These are phyloP conservation scores for Petrea volubilis DNA, from an alignment of 257 asterid species.

Conservation along the genomic window DNA sequence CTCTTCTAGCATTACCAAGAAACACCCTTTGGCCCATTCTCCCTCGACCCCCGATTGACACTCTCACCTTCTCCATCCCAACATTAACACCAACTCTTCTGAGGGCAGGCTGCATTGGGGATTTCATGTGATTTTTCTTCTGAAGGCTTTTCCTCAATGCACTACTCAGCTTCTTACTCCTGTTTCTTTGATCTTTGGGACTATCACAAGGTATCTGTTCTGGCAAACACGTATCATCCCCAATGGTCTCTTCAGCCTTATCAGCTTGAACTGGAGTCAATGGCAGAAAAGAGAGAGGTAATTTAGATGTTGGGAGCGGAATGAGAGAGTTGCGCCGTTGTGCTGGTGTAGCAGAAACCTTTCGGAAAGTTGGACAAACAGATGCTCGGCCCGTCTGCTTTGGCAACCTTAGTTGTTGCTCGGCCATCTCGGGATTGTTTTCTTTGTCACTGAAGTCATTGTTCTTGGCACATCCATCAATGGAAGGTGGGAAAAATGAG, in stretches of 20 bases:
- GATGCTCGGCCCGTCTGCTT: constrained; percentile 57
- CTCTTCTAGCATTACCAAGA: constrained; percentile 68
- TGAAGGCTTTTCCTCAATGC: constrained; percentile 67
- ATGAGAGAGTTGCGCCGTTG: constrained; percentile 73
- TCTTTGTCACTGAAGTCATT: constrained; percentile 60
- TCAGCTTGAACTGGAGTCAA: constrained; percentile 52
- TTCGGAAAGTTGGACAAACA: constrained; percentile 41
- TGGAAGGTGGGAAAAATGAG: constrained; percentile 35
- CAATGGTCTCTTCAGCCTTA: constrained; percentile 33
- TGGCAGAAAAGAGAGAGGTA: constrained; percentile 48
- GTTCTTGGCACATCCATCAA: constrained; percentile 32
- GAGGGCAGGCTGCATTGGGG: constrained; percentile 61
- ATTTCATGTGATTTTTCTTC: constrained; percentile 60
- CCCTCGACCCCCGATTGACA: constrained; percentile 87
- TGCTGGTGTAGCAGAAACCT: constrained; percentile 36
- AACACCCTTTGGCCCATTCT: constrained; percentile 59
- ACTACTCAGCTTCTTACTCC: constrained; percentile 54
- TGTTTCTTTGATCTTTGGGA: constrained; percentile 56
- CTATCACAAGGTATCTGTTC: constrained; percentile 52
- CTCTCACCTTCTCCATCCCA: constrained; percentile 82
- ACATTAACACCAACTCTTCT: constrained; percentile 79
- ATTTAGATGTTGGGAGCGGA: constrained; percentile 63
- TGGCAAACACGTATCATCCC: constrained; percentile 37
- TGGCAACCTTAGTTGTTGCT: constrained; percentile 39
- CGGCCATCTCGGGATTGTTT: constrained; percentile 59